A percentile compares a stretch with the other conserved stretches of the same genome.
phyloP scores from a whole-genome alignment of 805 yeast species.

The Blastobotrys robertii region DNA sequence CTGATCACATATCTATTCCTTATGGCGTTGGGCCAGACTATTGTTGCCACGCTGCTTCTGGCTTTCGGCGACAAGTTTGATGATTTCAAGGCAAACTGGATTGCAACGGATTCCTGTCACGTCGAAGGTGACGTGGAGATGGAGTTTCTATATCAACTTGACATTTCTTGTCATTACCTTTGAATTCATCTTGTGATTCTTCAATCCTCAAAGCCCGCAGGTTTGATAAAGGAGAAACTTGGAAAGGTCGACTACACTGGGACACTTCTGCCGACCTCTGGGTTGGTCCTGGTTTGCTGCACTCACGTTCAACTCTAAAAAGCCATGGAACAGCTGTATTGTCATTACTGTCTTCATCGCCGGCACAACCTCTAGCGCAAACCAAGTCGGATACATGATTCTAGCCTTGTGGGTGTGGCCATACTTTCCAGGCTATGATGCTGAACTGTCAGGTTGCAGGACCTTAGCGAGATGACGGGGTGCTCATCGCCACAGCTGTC shows the following conservation, averaged over 20 bases:
- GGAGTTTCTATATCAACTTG: slow-evolving; percentile 39
- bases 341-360: slow-evolving; percentile 33
- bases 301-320: slow-evolving; percentile 40
- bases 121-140: slow-evolving; percentile 37
- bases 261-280: slow-evolving; percentile 24
- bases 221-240: slow-evolving; percentile 32
- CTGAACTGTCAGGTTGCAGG: too few relatives aligned
- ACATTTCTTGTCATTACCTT: slow-evolving; percentile 29
- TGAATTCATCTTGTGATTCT: slow-evolving; percentile 30
- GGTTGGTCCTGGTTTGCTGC: slow-evolving; percentile 36
- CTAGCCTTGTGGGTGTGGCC: too few relatives aligned
- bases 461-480: too few relatives aligned
- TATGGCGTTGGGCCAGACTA: slow-evolving; percentile 40
- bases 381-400: too few relatives aligned
- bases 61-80: slow-evolving; percentile 31
- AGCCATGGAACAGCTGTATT: slow-evolving; percentile 44
- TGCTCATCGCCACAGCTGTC: too few relatives aligned
- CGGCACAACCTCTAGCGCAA: too few relatives aligned
- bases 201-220: slow-evolving; percentile 41
- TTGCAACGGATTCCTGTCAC: slow-evolving; percentile 41
- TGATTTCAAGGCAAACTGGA: slow-evolving; percentile 49
- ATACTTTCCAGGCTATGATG: too few relatives aligned
- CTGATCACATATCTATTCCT: slow-evolving; percentile 11
- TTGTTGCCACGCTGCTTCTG: slow-evolving; percentile 42
- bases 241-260: slow-evolving; percentile 46